Evolutionary conservation across 768 basidiomycete genomes (phyloP), one percentile per base, ranked within the genome.

Genomic region (Boletus sp.): DNA sequence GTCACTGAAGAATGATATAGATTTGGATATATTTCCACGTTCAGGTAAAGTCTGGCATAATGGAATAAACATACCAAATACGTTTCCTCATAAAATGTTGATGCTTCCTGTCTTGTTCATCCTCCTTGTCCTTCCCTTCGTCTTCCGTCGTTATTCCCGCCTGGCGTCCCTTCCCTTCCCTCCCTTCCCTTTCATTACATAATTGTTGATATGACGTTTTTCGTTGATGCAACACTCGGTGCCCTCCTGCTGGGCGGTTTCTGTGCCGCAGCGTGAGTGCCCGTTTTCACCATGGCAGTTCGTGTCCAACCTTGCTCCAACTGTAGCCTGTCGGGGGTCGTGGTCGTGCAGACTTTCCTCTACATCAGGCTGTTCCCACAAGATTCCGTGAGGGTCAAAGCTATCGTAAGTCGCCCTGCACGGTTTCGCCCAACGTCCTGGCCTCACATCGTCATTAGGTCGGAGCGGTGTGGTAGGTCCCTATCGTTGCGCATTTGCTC

Each of bases 221-320:
- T 25, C 30, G 29, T 70, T 25, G 54, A 48, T 35, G 34, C 59
- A 38, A 71, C 69, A 30, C 51, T 59, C 14, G 69, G 69, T 9
- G 69, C 69, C n/a, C 58, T 70, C 11, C 58, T 70, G 4, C 43
- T 72, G 2, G 69, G 69, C 27, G 68, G 66, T 41, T 70, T 70
- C 53, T 43, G 60, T 42, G 70, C 70, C 15, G 60, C 69, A 23
- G 58, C 35, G 69, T 70, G 35, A 56, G 69, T 43, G 0, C 21
- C 40, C n/a, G 4, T 29, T 25, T 2, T 27, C 4, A 7, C 38
- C 21, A 17, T 15, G 21, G n/a, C 4, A 8, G 46, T 10, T 29
- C 8, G 21, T 19, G 10, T 19, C 30, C 2, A 27, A 47, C 48
- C 14, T 13, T 15, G 3, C 7, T 35, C n/a, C 33, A 30, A 51